Percentiles rank a stretch among this genome's conserved stretches.
Conservation (phyloP, 306 rosid genomes). For the Luffa aegyptiaca region DNA sequence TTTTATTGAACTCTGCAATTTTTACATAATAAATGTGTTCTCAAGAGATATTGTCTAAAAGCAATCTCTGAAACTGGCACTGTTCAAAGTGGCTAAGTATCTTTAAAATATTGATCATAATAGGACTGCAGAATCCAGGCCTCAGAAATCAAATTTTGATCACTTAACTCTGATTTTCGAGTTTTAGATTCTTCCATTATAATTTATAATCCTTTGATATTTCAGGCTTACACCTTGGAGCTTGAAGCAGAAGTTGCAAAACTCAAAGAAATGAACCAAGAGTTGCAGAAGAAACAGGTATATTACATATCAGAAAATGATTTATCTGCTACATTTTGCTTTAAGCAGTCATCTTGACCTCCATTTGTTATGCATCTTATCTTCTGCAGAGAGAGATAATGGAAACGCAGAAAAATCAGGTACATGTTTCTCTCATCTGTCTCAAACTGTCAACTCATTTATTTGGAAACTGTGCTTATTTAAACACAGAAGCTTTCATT, state of each 20-base stretch:
- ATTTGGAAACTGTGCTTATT: background rate
- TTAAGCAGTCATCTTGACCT: background rate
- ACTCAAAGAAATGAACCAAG: conserved; percentile 65
- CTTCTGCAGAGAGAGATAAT: conserved; percentile 48
- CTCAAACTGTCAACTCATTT: background rate
- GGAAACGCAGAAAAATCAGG: conserved; percentile 71
- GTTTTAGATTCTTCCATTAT: background rate
- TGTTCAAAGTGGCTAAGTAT: background rate
- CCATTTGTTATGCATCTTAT: conserved; percentile 6
- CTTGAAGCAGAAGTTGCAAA: conserved; percentile 78
- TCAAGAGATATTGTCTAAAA: background rate
- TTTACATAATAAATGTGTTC: background rate
- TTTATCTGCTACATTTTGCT: background rate
- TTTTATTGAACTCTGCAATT: background rate
- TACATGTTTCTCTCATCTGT: conserved; percentile 12
- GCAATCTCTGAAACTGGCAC: background rate
- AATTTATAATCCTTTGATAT: background rate
- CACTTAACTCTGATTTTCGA: background rate
- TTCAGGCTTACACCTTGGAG: conserved; percentile 87
- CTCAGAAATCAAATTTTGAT: background rate
- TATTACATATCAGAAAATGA: background rate
- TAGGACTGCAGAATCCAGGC: background rate
- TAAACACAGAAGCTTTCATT: background rate
- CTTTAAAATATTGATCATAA: background rate
- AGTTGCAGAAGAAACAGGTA: conserved; percentile 72